Evolutionary conservation across 192 early-diverging fungal genomes (phyloP), one percentile per base, ranked within the genome.

Genomic region (Umbelopsis ramanniana): DNA sequence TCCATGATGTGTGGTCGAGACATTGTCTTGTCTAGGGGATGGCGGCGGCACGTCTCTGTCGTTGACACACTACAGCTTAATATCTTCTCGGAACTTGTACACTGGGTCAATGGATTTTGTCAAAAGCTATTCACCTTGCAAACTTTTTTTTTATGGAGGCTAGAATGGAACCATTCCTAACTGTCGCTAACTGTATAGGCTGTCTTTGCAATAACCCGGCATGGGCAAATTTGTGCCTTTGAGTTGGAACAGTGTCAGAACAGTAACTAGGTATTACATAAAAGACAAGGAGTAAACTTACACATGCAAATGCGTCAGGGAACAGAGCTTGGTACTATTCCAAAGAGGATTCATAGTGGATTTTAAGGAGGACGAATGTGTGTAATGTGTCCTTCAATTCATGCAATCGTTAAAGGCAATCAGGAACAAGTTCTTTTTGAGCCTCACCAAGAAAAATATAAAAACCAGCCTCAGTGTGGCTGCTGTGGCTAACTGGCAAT

Each of bases 1-100:
- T 17, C 78, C 85, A 66, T 79, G 52, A 71, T 83, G 50, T 72
- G 68, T 21, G 75, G 75, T 29, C 17, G 33, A 35, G 33, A 19
- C 17, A 2, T 14, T 26, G 33, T n/a, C 35, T n/a, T 63, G 57
- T 33, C 26, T 63, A 37, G 57, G 29, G 8, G 33, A 12, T 19
- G 57, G 57, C 3, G 57, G 57, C 3, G 1, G 14, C 5, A 63
- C 17, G 14, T 63, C 29, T 14, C 57, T 63, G 12, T 63, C 11
- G 12, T 19, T 63, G 40, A 43, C 11, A 35, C 0, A 17, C 8
- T 29, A 17, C 14, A 14, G 7, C 6, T 63, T 14, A 63, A 63
- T 37, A 63, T n/a, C 33, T 63, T 29, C 4, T 35, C 57, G 15
- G 26, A 3, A 6, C 29, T 29, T n/a, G 17, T 17, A 6, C 5